Evolutionary conservation across 129 eudicot genomes (phyloP).

Genomic region (Tagetes patula): DNA sequence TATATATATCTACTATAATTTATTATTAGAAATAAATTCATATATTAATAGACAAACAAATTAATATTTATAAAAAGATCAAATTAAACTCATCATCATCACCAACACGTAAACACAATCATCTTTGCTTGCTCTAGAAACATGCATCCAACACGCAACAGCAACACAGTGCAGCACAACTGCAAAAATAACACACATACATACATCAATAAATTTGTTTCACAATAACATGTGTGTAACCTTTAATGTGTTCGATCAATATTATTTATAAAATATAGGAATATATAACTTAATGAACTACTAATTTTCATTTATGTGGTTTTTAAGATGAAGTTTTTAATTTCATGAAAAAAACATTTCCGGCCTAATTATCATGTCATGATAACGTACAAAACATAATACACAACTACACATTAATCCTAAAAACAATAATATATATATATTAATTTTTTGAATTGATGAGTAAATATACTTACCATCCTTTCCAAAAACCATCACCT

Average conservation of each 20-base stretch:
- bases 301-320: too few relatives aligned
- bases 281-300: too few relatives aligned
- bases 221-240: too few relatives aligned
- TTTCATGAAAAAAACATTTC: too few relatives aligned
- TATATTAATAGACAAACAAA: conserved; percentile 27
- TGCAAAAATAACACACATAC: conserved; percentile 20
- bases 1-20: neutral
- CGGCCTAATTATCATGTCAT: too few relatives aligned
- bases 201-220: neutral
- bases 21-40: neutral
- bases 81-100: neutral
- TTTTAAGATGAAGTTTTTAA: too few relatives aligned
- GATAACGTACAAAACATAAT: too few relatives aligned
- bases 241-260: too few relatives aligned
- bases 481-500: conserved; percentile 71
- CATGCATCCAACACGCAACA: conserved; percentile 63
- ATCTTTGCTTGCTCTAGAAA: conserved; percentile 40
- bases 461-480: conserved; percentile 36
- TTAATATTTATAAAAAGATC: conserved; percentile 10
- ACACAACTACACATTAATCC: too few relatives aligned
- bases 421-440: too few relatives aligned
- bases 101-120: conserved; percentile 25
- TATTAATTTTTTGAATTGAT: too few relatives aligned
- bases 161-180: conserved; percentile 61
- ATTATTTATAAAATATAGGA: too few relatives aligned